Evolutionary conservation across 2,329 filamentous ascomycete genomes (phyloP).

Genomic region (Aspergillus udagawae): DNA sequence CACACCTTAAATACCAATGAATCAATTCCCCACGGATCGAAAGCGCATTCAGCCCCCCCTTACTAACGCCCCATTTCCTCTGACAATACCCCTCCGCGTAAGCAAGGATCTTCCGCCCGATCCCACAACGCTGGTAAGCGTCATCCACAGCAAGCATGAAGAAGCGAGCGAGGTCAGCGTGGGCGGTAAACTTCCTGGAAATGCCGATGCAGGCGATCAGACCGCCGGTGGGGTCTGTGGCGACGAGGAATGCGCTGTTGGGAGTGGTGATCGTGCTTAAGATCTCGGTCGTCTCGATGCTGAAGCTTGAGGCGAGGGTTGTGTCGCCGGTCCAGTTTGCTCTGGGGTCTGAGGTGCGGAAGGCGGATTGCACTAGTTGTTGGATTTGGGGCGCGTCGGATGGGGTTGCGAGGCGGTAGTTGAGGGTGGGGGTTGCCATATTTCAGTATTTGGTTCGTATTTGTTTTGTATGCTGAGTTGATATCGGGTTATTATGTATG

Average conservation of each 20-base stretch:
- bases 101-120: conserved; percentile 23
- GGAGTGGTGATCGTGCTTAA: conserved; percentile 23
- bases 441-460: too few relatives aligned
- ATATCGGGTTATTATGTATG: too few relatives aligned
- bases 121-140: conserved; percentile 17
- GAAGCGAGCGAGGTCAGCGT: background rate
- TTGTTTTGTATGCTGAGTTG: too few relatives aligned
- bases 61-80: conserved; percentile 16
- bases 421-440: too few relatives aligned
- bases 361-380: conserved; percentile 38
- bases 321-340: conserved; percentile 35
- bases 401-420: conserved; percentile 29
- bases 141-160: background rate
- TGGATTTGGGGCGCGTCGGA: conserved; percentile 37
- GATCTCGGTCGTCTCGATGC: conserved; percentile 19
- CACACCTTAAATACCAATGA: conserved; percentile 27
- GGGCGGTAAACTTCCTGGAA: background rate
- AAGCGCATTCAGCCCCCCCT: conserved; percentile 22
- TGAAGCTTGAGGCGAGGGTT: conserved; percentile 23
- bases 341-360: conserved; percentile 38
- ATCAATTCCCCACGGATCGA: conserved; percentile 26
- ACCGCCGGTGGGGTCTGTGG: conserved; percentile 6
- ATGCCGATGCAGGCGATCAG: conserved; percentile 20
- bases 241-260: conserved; percentile 25
- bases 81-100: conserved; percentile 27